A percentile compares a stretch with the other conserved stretches of the same genome.
phyloP scores from a whole-genome alignment of 257 asterid genomes.

The Plantago major region DNA sequence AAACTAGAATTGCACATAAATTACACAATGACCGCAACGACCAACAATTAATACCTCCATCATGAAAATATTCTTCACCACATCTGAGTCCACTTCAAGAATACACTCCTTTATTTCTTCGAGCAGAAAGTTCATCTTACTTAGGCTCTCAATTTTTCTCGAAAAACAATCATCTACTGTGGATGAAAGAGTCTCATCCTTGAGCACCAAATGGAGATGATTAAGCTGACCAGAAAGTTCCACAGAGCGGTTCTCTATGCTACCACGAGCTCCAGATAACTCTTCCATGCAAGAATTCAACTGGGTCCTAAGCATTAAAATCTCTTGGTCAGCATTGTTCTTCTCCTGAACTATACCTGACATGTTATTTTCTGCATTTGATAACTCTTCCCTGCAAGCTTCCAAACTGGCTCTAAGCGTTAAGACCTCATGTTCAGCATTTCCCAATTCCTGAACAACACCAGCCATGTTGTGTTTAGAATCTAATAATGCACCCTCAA shows the following conservation, averaged over 20 bases:
- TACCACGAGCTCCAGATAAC: conserved; percentile 59
- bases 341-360: conserved; percentile 54
- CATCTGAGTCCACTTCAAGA: conserved; percentile 45
- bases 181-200: conserved; percentile 57
- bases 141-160: conserved; percentile 54
- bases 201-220: conserved; percentile 50
- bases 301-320: conserved; percentile 47
- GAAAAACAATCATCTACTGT: conserved; percentile 41
- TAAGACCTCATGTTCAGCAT: conserved; percentile 50
- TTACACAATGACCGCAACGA: conserved; percentile 17
- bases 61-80: conserved; percentile 33
- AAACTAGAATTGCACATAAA: conserved; percentile 15
- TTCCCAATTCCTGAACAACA: conserved; percentile 53
- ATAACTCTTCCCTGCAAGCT: conserved; percentile 67
- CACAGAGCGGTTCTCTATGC: conserved; percentile 37
- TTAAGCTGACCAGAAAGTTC: conserved; percentile 55
- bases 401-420: conserved; percentile 54
- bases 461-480: conserved; percentile 48
- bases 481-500: conserved; percentile 48
- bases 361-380: conserved; percentile 48
- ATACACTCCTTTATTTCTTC: conserved; percentile 47
- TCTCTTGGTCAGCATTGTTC: conserved; percentile 53
- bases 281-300: conserved; percentile 68
- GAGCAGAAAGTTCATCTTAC: conserved; percentile 50
- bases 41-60: conserved; percentile 51